These are phyloP conservation scores for Pneumocystis canis DNA, from an alignment of 1,139 yeast genomes.

Conservation along the genomic window DNA sequence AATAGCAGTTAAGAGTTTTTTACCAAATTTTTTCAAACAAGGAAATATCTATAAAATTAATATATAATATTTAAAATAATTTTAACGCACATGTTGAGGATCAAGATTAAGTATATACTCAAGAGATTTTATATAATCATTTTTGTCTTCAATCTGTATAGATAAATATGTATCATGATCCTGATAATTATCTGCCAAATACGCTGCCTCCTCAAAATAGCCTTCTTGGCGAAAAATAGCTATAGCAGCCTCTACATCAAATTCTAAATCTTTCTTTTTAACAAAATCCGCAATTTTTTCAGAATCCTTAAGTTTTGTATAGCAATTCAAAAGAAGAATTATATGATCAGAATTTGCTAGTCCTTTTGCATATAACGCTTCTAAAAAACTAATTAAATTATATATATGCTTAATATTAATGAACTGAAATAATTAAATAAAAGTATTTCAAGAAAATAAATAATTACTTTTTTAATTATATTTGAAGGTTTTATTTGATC, in stretches of 20 bases:
- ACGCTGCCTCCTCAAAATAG: conserved; percentile 53
- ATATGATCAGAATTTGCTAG: conserved; percentile 63
- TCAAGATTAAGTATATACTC: conserved; percentile 53
- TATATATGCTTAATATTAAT: conserved; percentile 70
- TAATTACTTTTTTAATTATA: conserved; percentile 43
- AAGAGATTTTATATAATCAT: conserved; percentile 49
- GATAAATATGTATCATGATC: conserved; percentile 68
- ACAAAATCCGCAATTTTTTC: conserved; percentile 49
- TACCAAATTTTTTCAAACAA: conserved; percentile 45
- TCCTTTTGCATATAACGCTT: conserved; percentile 38
- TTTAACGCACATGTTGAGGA: conserved; percentile 68
- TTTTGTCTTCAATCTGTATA: conserved; percentile 53
- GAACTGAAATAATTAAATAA: conserved; percentile 24
- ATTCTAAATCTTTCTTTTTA: conserved; percentile 29
- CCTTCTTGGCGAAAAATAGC: conserved; percentile 66
- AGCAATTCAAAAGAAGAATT: conserved; percentile 65
- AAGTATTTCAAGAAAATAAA: neutral
- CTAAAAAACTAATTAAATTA: conserved; percentile 51
- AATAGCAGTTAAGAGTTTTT: conserved; percentile 44
- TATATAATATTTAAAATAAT: neutral
- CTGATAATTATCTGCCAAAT: conserved; percentile 52
- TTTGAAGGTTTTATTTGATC: conserved; percentile 45
- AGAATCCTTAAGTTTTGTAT: conserved; percentile 58
- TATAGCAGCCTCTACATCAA: conserved; percentile 60
- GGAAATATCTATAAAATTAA: neutral